These are phyloP conservation scores for Lipomyces chichibuensis DNA, from an alignment of 805 yeast genomes.

Conservation along the genomic window DNA sequence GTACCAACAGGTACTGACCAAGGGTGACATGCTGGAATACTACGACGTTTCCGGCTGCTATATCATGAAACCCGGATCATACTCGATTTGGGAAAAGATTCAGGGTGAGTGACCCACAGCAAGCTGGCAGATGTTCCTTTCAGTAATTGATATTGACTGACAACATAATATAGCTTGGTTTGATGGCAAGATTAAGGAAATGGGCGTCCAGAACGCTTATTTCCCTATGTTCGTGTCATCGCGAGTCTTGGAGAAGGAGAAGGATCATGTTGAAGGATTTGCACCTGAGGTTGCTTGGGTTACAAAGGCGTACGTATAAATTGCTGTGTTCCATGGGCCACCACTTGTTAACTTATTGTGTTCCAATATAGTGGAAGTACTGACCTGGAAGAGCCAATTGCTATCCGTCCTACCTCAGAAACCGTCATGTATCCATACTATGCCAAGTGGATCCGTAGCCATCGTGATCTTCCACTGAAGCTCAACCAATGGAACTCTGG, in stretches of 20 bases:
- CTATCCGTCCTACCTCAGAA: conserved; percentile 98
- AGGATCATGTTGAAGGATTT: conserved; percentile 98
- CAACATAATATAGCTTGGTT: conserved; percentile 58
- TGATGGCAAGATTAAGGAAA: conserved; percentile 72
- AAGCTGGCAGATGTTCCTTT: not conserved
- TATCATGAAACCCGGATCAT: conserved; percentile 94
- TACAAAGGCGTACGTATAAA: conserved; percentile 65
- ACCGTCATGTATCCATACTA: conserved; percentile 99
- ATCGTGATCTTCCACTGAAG: conserved; percentile 94
- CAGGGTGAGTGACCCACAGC: conserved; percentile 47
- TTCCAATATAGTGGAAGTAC: conserved; percentile 63
- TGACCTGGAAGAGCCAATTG: conserved; percentile 96
- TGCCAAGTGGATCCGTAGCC: conserved; percentile 98
- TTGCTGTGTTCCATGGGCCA: not conserved
- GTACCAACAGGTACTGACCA: conserved; percentile 95
- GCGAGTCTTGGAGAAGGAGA: conserved; percentile 91
- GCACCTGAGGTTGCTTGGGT: conserved; percentile 99
- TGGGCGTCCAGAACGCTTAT: conserved; percentile 93
- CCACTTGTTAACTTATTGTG: not conserved
- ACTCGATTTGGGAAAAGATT: conserved; percentile 90
- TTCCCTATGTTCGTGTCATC: conserved; percentile 98
- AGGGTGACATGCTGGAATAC: conserved; percentile 98
- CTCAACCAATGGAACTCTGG: conserved; percentile 97
- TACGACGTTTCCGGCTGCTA: conserved; percentile 99
- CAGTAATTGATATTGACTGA: not conserved